A percentile compares a stretch with the other conserved stretches of the same genome.
Conservation (phyloP, 1,139 yeast species). For the Geotrichum aggregatum region DNA sequence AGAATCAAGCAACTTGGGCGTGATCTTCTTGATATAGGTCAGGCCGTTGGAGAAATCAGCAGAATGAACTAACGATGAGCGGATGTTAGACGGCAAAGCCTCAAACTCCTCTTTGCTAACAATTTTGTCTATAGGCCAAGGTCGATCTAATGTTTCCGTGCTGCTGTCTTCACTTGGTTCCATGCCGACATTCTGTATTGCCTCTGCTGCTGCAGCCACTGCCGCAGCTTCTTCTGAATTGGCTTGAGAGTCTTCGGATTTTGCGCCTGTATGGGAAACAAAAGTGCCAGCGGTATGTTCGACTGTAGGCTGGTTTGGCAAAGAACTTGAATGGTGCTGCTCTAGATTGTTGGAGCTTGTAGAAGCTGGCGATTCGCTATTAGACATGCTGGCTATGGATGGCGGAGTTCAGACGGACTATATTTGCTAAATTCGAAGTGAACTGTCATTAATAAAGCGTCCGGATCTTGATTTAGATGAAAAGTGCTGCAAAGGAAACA, state of each 20-base stretch:
- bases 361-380: not conserved
- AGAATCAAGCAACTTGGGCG: constrained; percentile 8
- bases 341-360: not conserved
- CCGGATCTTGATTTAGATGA: too few species aligned
- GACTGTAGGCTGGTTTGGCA: too few species aligned
- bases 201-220: constrained; percentile 19
- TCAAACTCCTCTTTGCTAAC: constrained; percentile 13
- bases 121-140: constrained; percentile 20
- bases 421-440: not conserved
- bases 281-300: too few species aligned
- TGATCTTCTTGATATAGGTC: constrained; percentile 16
- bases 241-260: too few species aligned
- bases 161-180: not conserved
- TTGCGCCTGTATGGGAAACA: too few species aligned
- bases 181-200: constrained; percentile 4
- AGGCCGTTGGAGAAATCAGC: constrained; percentile 20
- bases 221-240: constrained; percentile 11
- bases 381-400: not conserved
- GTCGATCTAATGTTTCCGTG: not conserved
- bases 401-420: not conserved
- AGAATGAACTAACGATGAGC: constrained; percentile 14
- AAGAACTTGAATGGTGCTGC: too few species aligned
- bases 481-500: too few species aligned
- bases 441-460: not conserved
- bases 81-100: constrained; percentile 12